phyloP scores from a whole-genome alignment of 768 basidiomycete species.

The Scleroderma bovista region DNA sequence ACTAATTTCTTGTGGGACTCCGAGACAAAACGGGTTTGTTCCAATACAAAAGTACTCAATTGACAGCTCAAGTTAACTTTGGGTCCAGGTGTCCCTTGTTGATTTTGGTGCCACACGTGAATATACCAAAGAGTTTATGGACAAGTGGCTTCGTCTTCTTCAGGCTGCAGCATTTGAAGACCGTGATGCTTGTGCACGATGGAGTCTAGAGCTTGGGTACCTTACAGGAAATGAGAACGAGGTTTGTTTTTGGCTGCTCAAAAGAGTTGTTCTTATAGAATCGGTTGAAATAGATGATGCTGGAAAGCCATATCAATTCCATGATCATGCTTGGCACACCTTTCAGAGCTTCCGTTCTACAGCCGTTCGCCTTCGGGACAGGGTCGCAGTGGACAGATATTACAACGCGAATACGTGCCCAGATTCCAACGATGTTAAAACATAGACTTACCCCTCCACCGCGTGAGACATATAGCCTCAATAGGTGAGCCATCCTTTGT shows the following conservation, averaged over 20 bases:
- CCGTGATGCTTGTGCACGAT: slow-evolving; percentile 55
- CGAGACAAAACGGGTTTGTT: slow-evolving; percentile 49
- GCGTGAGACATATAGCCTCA: slow-evolving; percentile 89
- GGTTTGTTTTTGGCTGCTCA: slow-evolving; percentile 33
- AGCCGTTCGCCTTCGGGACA: slow-evolving; percentile 77
- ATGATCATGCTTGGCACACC: slow-evolving; percentile 83
- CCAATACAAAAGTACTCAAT: not conserved
- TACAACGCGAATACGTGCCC: slow-evolving; percentile 68
- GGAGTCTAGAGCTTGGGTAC: slow-evolving; percentile 83
- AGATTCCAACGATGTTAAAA: slow-evolving; percentile 87
- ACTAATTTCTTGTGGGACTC: slow-evolving; percentile 93
- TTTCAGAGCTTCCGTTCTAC: slow-evolving; percentile 58
- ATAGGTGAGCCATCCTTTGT: slow-evolving; percentile 49
- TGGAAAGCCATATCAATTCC: slow-evolving; percentile 79
- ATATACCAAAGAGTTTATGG: slow-evolving; percentile 83
- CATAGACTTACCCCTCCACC: slow-evolving; percentile 91
- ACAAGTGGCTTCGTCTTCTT: slow-evolving; percentile 83
- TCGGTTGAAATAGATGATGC: slow-evolving; percentile 50
- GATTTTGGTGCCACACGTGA: slow-evolving; percentile 95
- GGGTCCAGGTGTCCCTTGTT: slow-evolving; percentile 68
- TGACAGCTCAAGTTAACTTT: not conserved
- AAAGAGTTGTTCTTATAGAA: not conserved
- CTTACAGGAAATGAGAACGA: slow-evolving; percentile 84
- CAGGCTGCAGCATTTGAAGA: slow-evolving; percentile 70
- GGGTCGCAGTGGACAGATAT: slow-evolving; percentile 61